Base-by-base conservation (phyloP, 1,284 basidiomycete genomes). In the Cutaneotrichosporon arboriforme region DNA sequence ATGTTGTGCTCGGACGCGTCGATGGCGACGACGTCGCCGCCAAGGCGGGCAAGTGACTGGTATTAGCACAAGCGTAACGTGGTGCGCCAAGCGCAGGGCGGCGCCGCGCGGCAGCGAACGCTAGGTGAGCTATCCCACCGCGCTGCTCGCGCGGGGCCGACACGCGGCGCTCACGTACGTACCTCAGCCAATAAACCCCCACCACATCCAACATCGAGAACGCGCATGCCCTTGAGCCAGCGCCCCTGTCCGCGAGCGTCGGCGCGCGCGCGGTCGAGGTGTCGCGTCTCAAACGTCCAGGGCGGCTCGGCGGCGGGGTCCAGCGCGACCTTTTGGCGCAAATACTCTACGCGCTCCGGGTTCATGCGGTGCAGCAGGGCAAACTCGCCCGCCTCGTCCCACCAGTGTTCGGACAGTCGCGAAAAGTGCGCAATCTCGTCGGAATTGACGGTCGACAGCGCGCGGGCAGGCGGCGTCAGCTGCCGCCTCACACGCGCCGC, bases 381-480 rank as follows among this genome's bases (percentile, higher is more conserved):
- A 67, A 97, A 96, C 73, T 97, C 93, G 62, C 94, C 93, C 26
- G 80, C 80, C 68, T 96, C 90, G 73, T 97, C 85, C 96, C 96
- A 99, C 96, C 96, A 99, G 67, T 88, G 81, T 21, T 88, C 85
- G 0, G 91, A 91, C 1, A 98, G 83, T 34, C 82, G 81, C 4
- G 92, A 92, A 73, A 99, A 98, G 73, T 93, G 90, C 0, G 87
- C 85, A 49, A 98, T 88, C 73, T 97, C 93, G 49, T 81, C 80
- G 1, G 80, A 68, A 68, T 93, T 93, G 65, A 91, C 81, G 4
- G 80, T 80, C 26, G 26, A 31, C 7, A 31, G 26, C 26, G 26
- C 26, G 26, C 26, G 26, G 26, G 26, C 10, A n/a, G n/a, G n/a
- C n/a, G n/a, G n/a, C n/a, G n/a, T n/a, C n/a, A n/a, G n/a, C n/a